These are phyloP conservation scores for Candida jianshihensis DNA, from an alignment of 805 yeast species.

Conservation along the genomic window DNA sequence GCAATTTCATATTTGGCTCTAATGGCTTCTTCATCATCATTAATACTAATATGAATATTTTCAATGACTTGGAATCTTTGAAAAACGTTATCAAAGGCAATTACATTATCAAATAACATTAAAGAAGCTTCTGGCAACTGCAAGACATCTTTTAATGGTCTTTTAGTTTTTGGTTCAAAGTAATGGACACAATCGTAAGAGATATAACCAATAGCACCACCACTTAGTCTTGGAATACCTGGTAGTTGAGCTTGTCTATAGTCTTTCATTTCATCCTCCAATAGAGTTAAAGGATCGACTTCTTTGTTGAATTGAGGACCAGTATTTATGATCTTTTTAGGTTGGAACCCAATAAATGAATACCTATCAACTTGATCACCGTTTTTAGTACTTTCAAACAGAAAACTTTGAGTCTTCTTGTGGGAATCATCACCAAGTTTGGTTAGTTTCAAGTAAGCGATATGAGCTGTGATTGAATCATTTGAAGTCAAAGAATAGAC, in stretches of 20 bases:
- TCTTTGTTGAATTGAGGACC: constrained; percentile 55
- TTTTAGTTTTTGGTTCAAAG: constrained; percentile 86
- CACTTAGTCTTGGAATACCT: constrained; percentile 76
- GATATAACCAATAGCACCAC: constrained; percentile 95
- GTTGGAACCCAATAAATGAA: constrained; percentile 84
- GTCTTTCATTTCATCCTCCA: constrained; percentile 66
- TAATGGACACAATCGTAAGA: constrained; percentile 96
- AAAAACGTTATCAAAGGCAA: constrained; percentile 91
- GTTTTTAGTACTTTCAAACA: constrained; percentile 82
- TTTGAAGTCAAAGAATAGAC: constrained; percentile 68
- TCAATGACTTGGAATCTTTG: constrained; percentile 88
- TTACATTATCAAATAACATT: constrained; percentile 84
- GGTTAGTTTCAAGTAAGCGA: constrained; percentile 81
- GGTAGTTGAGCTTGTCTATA: constrained; percentile 71
- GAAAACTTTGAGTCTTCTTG: constrained; percentile 58
- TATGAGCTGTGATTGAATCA: constrained; percentile 80
- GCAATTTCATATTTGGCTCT: constrained; percentile 47
- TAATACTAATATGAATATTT: constrained; percentile 49
- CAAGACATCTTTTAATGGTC: constrained; percentile 69
- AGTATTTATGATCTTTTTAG: constrained; percentile 75
- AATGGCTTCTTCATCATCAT: constrained; percentile 26
- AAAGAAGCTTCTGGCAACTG: constrained; percentile 86
- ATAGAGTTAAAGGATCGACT: constrained; percentile 69
- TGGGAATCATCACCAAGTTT: constrained; percentile 43
- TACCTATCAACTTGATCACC: constrained; percentile 88